Evolutionary conservation across 306 rosid species (phyloP).

Genomic region (Astragalus membranaceus): DNA sequence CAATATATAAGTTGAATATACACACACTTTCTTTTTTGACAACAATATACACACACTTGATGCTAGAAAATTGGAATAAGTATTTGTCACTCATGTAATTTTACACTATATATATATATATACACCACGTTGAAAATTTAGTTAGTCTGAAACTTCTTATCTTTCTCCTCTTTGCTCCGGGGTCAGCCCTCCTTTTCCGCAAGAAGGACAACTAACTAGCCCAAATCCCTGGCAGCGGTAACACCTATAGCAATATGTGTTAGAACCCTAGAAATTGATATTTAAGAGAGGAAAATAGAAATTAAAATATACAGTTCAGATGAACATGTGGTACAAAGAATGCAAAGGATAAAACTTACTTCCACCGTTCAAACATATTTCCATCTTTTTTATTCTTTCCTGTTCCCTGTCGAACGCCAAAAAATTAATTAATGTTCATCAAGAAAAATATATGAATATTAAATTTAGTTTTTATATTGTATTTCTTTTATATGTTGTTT

Average conservation of each 20-base stretch:
- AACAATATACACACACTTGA: background rate
- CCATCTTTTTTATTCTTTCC: conserved; percentile 87
- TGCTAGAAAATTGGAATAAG: too few species aligned
- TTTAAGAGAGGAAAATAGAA: background rate
- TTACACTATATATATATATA: too few species aligned
- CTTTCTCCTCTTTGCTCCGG: conserved; percentile 95
- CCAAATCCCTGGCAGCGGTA: conserved; percentile 93
- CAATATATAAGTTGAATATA: background rate
- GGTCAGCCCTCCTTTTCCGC: conserved; percentile 83
- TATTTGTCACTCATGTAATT: too few species aligned
- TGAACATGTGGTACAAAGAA: background rate
- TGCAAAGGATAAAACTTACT: conserved; percentile 40
- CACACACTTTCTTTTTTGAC: background rate
- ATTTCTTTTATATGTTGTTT: too few species aligned
- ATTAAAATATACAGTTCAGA: background rate
- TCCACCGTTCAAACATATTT: conserved; percentile 90
- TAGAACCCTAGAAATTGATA: background rate
- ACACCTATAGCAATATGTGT: conserved; percentile 40
- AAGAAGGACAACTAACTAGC: conserved; percentile 62
- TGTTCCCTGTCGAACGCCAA: conserved; percentile 48
- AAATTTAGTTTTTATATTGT: background rate
- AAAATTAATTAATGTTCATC: background rate
- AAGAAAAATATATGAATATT: background rate
- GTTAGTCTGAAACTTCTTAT: conserved; percentile 14
- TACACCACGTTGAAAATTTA: background rate